A percentile compares a stretch with the other conserved stretches of the same genome.
Conservation (phyloP, 1,284 basidiomycete genomes). For the Cryptococcus sp. region DNA sequence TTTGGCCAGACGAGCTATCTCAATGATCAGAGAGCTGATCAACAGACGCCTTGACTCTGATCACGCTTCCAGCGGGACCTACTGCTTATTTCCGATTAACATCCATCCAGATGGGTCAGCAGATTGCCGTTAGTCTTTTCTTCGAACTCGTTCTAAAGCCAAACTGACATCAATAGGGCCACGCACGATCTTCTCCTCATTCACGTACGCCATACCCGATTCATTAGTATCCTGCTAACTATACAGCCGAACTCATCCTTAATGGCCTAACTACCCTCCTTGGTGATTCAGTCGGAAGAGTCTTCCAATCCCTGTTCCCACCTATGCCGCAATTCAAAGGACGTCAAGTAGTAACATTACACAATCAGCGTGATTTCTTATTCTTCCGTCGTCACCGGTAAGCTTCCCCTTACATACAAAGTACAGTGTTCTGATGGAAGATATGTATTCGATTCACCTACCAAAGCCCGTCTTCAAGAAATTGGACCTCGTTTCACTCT, state of each 20-base stretch:
- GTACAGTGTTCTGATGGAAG: conserved; percentile 46
- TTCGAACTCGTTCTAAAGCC: not conserved
- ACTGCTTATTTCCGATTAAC: conserved; percentile 95
- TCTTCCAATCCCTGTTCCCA: conserved; percentile 95
- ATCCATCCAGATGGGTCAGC: conserved; percentile 75
- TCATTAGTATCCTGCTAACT: conserved; percentile 1
- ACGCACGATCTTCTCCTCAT: conserved; percentile 87
- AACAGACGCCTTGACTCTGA: conserved; percentile 83
- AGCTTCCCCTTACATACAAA: conserved; percentile 17
- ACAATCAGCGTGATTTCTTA: conserved; percentile 96
- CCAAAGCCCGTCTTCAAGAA: conserved; percentile 92
- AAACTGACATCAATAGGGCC: conserved; percentile 58
- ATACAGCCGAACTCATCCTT: conserved; percentile 76
- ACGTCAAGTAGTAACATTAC: conserved; percentile 92
- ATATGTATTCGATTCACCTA: conserved; percentile 85
- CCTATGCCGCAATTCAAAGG: conserved; percentile 94
- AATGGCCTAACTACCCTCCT: conserved; percentile 94
- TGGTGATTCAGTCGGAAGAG: conserved; percentile 84
- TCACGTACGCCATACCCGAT: conserved; percentile 53
- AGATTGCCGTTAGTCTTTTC: conserved; percentile 65
- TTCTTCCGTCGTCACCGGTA: conserved; percentile 93
- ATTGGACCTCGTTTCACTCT: conserved; percentile 97
- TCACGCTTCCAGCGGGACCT: conserved; percentile 86
- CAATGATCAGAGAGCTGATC: conserved; percentile 6
- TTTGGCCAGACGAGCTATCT: not conserved